These are phyloP conservation scores for Xylaria sp. DNA, from an alignment of 2,329 filamentous ascomycete genomes.

Conservation along the genomic window DNA sequence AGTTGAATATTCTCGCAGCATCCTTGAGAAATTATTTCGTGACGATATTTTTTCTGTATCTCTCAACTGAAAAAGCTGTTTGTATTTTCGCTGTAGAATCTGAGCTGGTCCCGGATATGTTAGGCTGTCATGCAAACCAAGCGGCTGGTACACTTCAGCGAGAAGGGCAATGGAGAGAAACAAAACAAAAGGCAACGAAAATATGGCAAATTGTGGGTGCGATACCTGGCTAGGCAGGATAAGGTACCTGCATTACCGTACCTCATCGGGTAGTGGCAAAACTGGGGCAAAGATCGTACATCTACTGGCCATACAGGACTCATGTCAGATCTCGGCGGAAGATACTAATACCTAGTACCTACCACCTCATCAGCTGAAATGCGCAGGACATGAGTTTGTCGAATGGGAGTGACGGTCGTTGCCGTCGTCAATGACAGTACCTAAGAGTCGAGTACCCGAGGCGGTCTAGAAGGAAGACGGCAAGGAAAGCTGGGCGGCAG, in stretches of 20 bases:
- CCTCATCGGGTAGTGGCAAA: conserved; percentile 20
- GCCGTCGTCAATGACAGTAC: not conserved
- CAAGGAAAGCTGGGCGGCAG: not conserved
- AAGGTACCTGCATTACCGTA: conserved; percentile 8
- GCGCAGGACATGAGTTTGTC: not conserved
- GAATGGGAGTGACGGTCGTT: not conserved
- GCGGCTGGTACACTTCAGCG: not conserved
- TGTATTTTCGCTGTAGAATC: not conserved
- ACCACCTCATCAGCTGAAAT: not conserved
- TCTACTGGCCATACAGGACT: conserved; percentile 15
- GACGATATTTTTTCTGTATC: not conserved
- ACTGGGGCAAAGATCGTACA: conserved; percentile 23
- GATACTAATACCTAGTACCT: not conserved
- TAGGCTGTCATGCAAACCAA: not conserved
- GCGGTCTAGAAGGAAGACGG: too few species aligned
- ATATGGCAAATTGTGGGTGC: conserved; percentile 32
- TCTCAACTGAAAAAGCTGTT: not conserved
- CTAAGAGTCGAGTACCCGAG: not conserved
- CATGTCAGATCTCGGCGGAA: conserved; percentile 8
- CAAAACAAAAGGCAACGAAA: conserved; percentile 3
- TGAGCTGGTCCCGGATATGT: not conserved
- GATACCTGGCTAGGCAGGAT: conserved; percentile 11
- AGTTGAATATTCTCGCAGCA: not conserved
- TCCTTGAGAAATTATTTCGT: not conserved
- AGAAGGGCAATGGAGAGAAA: not conserved